These are phyloP conservation scores for Geotrichum bryndzae DNA, from an alignment of 1,139 yeast species.

Conservation along the genomic window DNA sequence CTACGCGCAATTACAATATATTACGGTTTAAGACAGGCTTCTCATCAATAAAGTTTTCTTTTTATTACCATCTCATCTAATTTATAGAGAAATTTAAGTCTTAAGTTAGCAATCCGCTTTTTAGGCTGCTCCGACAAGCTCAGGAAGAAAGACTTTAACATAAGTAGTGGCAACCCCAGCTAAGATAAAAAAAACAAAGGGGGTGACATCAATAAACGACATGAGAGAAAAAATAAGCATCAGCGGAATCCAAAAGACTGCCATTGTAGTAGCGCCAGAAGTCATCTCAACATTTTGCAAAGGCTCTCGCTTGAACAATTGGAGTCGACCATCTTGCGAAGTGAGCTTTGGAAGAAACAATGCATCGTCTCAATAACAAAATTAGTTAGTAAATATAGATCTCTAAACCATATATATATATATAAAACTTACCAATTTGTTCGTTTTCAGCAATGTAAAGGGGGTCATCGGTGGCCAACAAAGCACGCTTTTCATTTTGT, in stretches of 20 bases:
- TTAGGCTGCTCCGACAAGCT: constrained; percentile 13
- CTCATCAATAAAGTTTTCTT: no score
- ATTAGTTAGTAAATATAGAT: neutral
- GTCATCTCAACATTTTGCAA: neutral
- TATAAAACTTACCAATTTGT: neutral
- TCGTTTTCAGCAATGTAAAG: neutral
- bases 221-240: constrained; percentile 13
- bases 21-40: no score
- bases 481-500: neutral
- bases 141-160: constrained; percentile 18
- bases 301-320: neutral
- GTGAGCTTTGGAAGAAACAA: neutral
- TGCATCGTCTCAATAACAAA: neutral
- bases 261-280: constrained; percentile 15
- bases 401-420: neutral
- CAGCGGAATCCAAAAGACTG: constrained; percentile 17
- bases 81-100: neutral
- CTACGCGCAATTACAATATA: no score
- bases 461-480: neutral
- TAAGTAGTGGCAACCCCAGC: constrained; percentile 18
- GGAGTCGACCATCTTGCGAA: neutral
- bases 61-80: neutral
- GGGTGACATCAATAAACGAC: constrained; percentile 17
- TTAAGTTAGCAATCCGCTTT: neutral
- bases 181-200: constrained; percentile 15